Evolutionary conservation across 352 stramenopile genomes (phyloP), one percentile per base, ranked within the genome.

Genomic region (Pythium diclinum): DNA sequence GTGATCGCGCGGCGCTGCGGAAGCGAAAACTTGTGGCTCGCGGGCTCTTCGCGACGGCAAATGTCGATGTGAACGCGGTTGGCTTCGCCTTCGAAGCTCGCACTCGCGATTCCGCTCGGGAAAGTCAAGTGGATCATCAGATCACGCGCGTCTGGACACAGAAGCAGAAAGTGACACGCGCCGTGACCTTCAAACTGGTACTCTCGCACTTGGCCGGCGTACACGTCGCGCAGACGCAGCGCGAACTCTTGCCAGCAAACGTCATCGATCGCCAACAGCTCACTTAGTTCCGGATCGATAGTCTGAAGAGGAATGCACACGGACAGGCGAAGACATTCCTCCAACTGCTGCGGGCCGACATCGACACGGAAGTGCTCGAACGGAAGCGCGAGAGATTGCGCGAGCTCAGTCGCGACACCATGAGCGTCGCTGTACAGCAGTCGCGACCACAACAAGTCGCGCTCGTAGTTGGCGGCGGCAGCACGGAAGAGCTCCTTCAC

Each of bases 51-150:
- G 23, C 87, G 85, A 2, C 85, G 85, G 56, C 87, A 96, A 59
- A 96, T 94, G 68, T 93, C 85, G 47, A 96, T 87, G 8, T 66
- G 68, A 40, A 93, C 51, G 25, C 23, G 57, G 23, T 75, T 72
- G 5, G 51, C n/a, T 1, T 70, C 65, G 11, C 59, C 54, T 6
- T 68, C 59, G 28, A 64, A 28, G 9, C 23, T 66, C 23, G 51
- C 57, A 6, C 40, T 62, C 28, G 56, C 40, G 21, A 74, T 65
- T 16, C 68, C 68, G 32, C 34, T 87, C 25, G 83, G 73, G 47
- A 94, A 87, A 54, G 68, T 89, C 62, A 96, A 65, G 61, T 96
- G 87, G 66, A 96, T 94, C 67, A 96, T 94, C 25, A 96, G 68
- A 58, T 96, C 87, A 46, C 88, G 87, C 28, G 87, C 88, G 58